These are phyloP conservation scores for Mycotypha africana DNA, from an alignment of 371 early-diverging fungal species.

Conservation along the genomic window DNA sequence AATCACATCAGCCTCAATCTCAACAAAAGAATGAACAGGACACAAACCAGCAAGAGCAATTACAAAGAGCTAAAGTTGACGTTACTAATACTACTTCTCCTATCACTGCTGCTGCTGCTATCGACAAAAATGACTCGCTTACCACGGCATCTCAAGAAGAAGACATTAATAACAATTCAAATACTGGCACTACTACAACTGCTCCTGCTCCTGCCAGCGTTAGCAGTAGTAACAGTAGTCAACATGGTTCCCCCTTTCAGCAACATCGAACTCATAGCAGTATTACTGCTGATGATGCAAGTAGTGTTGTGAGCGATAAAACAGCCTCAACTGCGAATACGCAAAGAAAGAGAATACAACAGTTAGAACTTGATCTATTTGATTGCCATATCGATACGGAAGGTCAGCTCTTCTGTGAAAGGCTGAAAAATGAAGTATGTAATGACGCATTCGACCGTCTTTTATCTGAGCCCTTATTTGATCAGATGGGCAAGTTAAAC, in stretches of 20 bases:
- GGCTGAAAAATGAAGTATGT: constrained; percentile 20
- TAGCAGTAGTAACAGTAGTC: too few species aligned
- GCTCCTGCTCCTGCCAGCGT: too few species aligned
- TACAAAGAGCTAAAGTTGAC: too few species aligned
- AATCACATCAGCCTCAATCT: not conserved
- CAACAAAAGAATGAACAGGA: not conserved
- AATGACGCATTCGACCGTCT: constrained; percentile 23
- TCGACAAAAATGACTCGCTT: too few species aligned
- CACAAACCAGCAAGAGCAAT: too few species aligned
- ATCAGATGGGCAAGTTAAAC: constrained; percentile 26
- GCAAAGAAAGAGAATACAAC: constrained; percentile 8
- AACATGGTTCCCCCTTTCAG: too few species aligned
- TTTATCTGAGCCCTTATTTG: constrained; percentile 41
- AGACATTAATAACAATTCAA: too few species aligned
- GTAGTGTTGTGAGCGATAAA: constrained; percentile 6
- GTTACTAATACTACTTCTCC: too few species aligned
- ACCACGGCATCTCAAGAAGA: too few species aligned
- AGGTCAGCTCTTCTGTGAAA: constrained; percentile 20
- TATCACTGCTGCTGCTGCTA: too few species aligned
- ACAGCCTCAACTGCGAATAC: constrained; percentile 2
- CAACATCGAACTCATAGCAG: not conserved
- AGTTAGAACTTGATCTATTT: constrained; percentile 10
- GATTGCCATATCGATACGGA: constrained; percentile 22
- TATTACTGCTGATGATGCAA: not conserved
- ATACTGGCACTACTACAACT: too few species aligned